Conservation (phyloP, 495 filamentous ascomycete species). For the Daldinia decipiens region DNA sequence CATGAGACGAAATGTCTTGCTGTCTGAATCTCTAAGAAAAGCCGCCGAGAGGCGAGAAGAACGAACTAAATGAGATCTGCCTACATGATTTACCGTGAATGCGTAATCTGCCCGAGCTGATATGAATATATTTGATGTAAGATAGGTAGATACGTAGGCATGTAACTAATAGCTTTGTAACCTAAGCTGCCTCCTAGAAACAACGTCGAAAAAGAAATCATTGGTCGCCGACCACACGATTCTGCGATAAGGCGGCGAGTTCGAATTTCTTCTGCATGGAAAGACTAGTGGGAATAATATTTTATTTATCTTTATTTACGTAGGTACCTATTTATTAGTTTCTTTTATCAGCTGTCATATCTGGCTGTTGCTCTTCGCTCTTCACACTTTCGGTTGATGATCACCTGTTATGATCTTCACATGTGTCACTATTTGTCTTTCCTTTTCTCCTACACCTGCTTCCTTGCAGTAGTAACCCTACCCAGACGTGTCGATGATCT, state of each 20-base stretch:
- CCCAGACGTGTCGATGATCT: not conserved
- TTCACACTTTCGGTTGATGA: not conserved
- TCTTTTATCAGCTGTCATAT: not conserved
- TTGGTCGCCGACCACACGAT: not conserved
- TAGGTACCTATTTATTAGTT: not conserved
- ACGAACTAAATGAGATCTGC: constrained; percentile 7
- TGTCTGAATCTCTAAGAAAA: constrained; percentile 16
- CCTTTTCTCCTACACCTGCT: not conserved
- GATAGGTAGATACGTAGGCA: not conserved
- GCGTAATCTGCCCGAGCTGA: constrained; percentile 23
- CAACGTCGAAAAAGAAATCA: constrained; percentile 5
- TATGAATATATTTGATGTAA: not conserved
- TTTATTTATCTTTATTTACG: not conserved
- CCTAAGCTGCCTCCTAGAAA: not conserved
- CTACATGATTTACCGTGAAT: constrained; percentile 23
- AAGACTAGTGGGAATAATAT: not conserved
- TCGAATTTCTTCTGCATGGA: not conserved
- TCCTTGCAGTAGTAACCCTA: not conserved
- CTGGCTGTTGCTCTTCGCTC: not conserved
- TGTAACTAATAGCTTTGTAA: not conserved
- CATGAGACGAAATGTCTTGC: constrained; percentile 43
- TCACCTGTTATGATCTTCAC: constrained; percentile 6
- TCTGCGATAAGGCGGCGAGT: not conserved
- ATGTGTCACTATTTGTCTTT: constrained; percentile 15
- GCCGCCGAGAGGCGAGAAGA: constrained; percentile 9